Percentiles rank a stretch among this genome's conserved stretches.
These are phyloP conservation scores for Flaveria trinervia DNA, from an alignment of 129 eudicot species.

Conservation along the genomic window DNA sequence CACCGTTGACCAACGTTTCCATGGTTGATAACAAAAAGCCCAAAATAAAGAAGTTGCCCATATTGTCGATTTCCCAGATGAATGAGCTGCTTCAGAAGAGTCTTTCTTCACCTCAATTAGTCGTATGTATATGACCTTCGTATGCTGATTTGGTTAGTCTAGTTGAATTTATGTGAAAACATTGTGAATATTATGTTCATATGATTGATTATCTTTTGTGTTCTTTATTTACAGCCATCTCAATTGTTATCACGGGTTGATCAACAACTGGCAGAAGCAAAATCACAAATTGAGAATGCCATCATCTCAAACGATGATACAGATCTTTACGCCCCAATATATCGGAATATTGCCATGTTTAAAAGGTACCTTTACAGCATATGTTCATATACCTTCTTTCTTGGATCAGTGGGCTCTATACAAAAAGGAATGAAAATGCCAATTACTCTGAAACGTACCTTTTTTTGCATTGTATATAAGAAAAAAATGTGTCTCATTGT, in stretches of 20 bases:
- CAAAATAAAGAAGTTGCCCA: slow-evolving; percentile 22
- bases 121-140: slow-evolving; percentile 44
- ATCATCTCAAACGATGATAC: slow-evolving; percentile 20
- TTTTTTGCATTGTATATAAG: not conserved
- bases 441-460: too few species aligned
- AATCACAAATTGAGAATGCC: slow-evolving; percentile 46
- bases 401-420: not conserved
- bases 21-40: slow-evolving; percentile 23
- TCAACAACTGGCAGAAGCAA: slow-evolving; percentile 41
- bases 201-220: not conserved
- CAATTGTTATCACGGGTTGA: slow-evolving; percentile 34
- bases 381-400: not conserved
- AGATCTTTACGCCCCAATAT: slow-evolving; percentile 49
- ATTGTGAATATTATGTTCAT: slow-evolving; percentile 9
- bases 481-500: not conserved
- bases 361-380: slow-evolving; percentile 45
- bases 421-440: too few species aligned
- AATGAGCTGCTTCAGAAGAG: slow-evolving; percentile 46
- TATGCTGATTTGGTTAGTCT: slow-evolving; percentile 27
- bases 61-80: slow-evolving; percentile 60
- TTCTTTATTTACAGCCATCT: slow-evolving; percentile 37
- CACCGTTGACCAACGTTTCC: slow-evolving; percentile 8
- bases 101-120: slow-evolving; percentile 35
- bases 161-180: slow-evolving; percentile 16
- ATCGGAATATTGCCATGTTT: slow-evolving; percentile 53